phyloP scores from a whole-genome alignment of 1,139 yeast species.

The Torulaspora pretoriensis region DNA sequence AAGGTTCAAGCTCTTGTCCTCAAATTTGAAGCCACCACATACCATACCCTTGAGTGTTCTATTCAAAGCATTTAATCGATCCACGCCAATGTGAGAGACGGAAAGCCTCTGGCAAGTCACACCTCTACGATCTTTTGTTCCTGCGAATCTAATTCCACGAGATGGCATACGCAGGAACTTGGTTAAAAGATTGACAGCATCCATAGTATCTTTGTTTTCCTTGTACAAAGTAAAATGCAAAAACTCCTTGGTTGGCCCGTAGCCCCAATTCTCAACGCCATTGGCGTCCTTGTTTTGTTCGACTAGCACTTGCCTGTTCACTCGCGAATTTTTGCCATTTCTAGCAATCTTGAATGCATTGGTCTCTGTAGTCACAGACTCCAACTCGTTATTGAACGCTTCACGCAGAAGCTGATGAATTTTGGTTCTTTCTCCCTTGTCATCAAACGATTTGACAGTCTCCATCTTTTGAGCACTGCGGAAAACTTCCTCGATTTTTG shows the following conservation, averaged over 20 bases:
- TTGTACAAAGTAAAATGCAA: slow-evolving; percentile 81
- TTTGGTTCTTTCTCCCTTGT: slow-evolving; percentile 66
- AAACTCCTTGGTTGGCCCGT: slow-evolving; percentile 65
- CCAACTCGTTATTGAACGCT: slow-evolving; percentile 70
- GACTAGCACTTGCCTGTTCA: slow-evolving; percentile 38
- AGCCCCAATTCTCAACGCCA: slow-evolving; percentile 46
- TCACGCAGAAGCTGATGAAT: slow-evolving; percentile 73
- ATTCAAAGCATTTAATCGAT: slow-evolving; percentile 72
- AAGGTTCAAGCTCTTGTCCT: slow-evolving; percentile 56
- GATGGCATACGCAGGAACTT: slow-evolving; percentile 71
- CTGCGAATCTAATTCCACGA: slow-evolving; percentile 73
- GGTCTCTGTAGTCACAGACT: slow-evolving; percentile 67
- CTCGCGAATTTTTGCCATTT: slow-evolving; percentile 41
- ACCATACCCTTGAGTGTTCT: slow-evolving; percentile 67
- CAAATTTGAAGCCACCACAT: slow-evolving; percentile 74
- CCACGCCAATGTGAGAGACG: slow-evolving; percentile 67
- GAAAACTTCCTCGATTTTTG: slow-evolving; percentile 54
- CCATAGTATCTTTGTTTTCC: slow-evolving; percentile 97
- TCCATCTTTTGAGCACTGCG: slow-evolving; percentile 56
- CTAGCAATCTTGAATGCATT: slow-evolving; percentile 61
- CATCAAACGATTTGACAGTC: slow-evolving; percentile 55
- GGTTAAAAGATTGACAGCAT: slow-evolving; percentile 71
- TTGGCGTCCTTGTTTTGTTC: slow-evolving; percentile 49
- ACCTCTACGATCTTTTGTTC: slow-evolving; percentile 95
- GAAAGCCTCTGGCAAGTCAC: slow-evolving; percentile 86